Evolutionary conservation across 192 early-diverging fungal genomes (phyloP).

Genomic region (Podila horticola): DNA sequence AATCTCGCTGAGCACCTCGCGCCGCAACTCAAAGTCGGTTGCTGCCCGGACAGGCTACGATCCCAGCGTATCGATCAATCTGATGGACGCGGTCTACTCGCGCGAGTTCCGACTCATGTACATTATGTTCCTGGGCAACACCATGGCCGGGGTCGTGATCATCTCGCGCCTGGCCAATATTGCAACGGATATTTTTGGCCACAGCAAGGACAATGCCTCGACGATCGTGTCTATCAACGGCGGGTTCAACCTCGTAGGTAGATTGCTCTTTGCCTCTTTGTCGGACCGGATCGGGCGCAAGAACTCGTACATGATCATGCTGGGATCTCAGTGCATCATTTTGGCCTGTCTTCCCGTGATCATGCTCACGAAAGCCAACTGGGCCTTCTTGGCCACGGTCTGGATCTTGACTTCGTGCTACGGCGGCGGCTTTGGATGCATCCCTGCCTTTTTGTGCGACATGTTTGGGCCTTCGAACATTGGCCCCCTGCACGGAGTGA

Average conservation of each 20-base stretch:
- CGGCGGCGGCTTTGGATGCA: slow-evolving; percentile 81
- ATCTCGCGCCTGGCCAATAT: slow-evolving; percentile 68
- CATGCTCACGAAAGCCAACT: slow-evolving; percentile 62
- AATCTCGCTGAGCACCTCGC: slow-evolving; percentile 18
- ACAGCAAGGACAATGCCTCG: slow-evolving; percentile 51
- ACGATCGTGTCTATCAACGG: slow-evolving; percentile 70
- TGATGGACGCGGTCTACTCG: slow-evolving; percentile 62
- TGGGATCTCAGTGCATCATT: slow-evolving; percentile 68
- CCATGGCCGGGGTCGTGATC: slow-evolving; percentile 68
- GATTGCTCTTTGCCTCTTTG: slow-evolving; percentile 62
- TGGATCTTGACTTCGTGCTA: slow-evolving; percentile 77
- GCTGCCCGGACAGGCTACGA: slow-evolving; percentile 11
- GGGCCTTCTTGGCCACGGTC: slow-evolving; percentile 66
- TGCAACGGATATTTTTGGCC: slow-evolving; percentile 62
- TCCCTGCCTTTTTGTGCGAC: slow-evolving; percentile 79
- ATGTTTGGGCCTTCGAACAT: slow-evolving; percentile 83
- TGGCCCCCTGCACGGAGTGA: slow-evolving; percentile 77
- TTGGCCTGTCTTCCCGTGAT: slow-evolving; percentile 62
- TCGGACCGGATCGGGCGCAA: slow-evolving; percentile 75
- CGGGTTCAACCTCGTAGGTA: slow-evolving; percentile 67
- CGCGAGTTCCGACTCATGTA: slow-evolving; percentile 73
- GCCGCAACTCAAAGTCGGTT: slow-evolving; percentile 16
- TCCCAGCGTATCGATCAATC: slow-evolving; percentile 58
- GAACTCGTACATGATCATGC: slow-evolving; percentile 70
- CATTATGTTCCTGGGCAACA: slow-evolving; percentile 68